A percentile compares a stretch with the other conserved stretches of the same genome.
These are phyloP conservation scores for Starmerella geochares DNA, from an alignment of 805 yeast species.

Conservation along the genomic window DNA sequence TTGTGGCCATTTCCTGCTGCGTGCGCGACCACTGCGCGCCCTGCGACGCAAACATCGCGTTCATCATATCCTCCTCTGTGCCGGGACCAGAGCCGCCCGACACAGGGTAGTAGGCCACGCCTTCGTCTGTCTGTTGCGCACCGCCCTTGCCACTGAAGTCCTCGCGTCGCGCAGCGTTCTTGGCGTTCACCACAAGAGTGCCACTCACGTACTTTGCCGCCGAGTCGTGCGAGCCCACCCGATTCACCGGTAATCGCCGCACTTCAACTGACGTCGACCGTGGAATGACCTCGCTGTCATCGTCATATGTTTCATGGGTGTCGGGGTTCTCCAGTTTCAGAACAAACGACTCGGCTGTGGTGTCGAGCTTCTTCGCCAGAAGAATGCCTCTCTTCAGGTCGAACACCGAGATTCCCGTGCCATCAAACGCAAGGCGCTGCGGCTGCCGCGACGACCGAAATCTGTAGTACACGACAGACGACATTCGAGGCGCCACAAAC, in stretches of 20 bases:
- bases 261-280: slow-evolving; percentile 78
- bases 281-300: slow-evolving; percentile 85
- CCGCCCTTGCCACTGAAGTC: slow-evolving; percentile 26
- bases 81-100: slow-evolving; percentile 33
- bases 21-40: slow-evolving; percentile 92
- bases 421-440: slow-evolving; percentile 77
- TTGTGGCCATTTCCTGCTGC: slow-evolving; percentile 80
- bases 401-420: slow-evolving; percentile 91
- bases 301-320: slow-evolving; percentile 62
- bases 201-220: slow-evolving; percentile 56
- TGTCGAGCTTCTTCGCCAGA: slow-evolving; percentile 64
- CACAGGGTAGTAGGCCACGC: slow-evolving; percentile 12
- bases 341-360: slow-evolving; percentile 69
- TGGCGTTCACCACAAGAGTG: slow-evolving; percentile 27
- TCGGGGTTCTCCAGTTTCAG: slow-evolving; percentile 62
- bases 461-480: slow-evolving; percentile 77
- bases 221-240: slow-evolving; percentile 38
- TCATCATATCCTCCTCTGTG: slow-evolving; percentile 77
- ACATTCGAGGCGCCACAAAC: slow-evolving; percentile 40
- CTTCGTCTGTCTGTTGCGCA: slow-evolving; percentile 21
- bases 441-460: slow-evolving; percentile 76
- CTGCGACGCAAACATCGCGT: slow-evolving; percentile 85
- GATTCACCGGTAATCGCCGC: slow-evolving; percentile 61
- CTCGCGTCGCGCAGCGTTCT: slow-evolving; percentile 32
- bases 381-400: slow-evolving; percentile 89